phyloP scores from a whole-genome alignment of 2,329 filamentous ascomycete genomes.

The Arthrobotrys sphaeroides region DNA sequence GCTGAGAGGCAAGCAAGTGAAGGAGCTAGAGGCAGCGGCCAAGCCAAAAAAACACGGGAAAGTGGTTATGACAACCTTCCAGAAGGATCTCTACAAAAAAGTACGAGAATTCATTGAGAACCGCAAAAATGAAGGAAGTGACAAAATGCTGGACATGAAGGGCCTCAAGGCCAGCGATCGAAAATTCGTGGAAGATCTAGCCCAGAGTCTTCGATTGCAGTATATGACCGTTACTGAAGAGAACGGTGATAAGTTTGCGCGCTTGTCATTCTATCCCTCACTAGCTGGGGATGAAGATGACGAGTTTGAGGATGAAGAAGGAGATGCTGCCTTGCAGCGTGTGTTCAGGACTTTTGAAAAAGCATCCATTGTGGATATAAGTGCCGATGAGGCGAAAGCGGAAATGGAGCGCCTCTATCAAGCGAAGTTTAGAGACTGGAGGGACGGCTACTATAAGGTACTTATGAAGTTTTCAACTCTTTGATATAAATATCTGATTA shows the following conservation, averaged over 20 bases:
- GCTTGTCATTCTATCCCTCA: slow-evolving; percentile 68
- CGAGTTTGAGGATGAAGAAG: slow-evolving; percentile 79
- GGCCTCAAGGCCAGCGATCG: slow-evolving; percentile 83
- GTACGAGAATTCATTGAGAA: slow-evolving; percentile 81
- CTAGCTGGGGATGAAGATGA: slow-evolving; percentile 68
- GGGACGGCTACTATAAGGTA: slow-evolving; percentile 84
- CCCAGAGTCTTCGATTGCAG: slow-evolving; percentile 72
- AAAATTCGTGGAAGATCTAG: slow-evolving; percentile 90
- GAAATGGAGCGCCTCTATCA: slow-evolving; percentile 87
- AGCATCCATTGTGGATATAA: slow-evolving; percentile 82
- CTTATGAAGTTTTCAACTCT: background rate
- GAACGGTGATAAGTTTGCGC: slow-evolving; percentile 73
- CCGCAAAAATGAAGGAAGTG: slow-evolving; percentile 66
- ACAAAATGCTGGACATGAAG: slow-evolving; percentile 74
- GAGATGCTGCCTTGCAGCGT: slow-evolving; percentile 80
- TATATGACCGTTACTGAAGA: slow-evolving; percentile 74
- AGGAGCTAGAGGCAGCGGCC: slow-evolving; percentile 73
- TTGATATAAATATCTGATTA: background rate
- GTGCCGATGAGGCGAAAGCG: slow-evolving; percentile 78
- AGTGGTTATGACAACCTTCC: slow-evolving; percentile 77
- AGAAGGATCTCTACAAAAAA: slow-evolving; percentile 81
- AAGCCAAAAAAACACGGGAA: slow-evolving; percentile 70
- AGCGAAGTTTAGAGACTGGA: slow-evolving; percentile 89
- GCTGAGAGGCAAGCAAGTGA: slow-evolving; percentile 85
- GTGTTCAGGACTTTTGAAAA: slow-evolving; percentile 92